These are phyloP conservation scores for Podaxis pistillaris DNA, from an alignment of 768 basidiomycete genomes.

Conservation along the genomic window DNA sequence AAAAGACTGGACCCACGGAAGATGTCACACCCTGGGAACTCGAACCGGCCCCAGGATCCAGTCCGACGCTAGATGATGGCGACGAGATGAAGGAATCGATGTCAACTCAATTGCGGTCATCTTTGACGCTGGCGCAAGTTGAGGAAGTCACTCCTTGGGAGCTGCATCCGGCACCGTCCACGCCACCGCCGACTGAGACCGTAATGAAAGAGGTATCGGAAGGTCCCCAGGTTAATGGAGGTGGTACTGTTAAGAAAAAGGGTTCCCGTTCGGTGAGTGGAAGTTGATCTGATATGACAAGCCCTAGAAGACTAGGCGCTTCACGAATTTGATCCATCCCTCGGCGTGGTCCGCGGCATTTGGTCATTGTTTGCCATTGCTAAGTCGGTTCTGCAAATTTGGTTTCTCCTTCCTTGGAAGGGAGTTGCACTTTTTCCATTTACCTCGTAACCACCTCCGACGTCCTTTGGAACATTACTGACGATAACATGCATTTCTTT, in stretches of 20 bases:
- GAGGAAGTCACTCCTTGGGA: constrained; percentile 33
- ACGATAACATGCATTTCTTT: constrained; percentile 1
- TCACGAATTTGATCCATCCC: neutral
- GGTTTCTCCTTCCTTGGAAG: neutral
- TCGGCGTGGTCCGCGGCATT: neutral
- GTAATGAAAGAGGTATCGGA: neutral
- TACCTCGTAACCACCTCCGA: neutral
- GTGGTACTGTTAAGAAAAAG: constrained; percentile 9
- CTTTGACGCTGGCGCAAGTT: constrained; percentile 23
- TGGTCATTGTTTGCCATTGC: neutral
- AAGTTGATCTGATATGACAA: neutral
- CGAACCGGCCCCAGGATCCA: constrained; percentile 16
- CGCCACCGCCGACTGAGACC: neutral
- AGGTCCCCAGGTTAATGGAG: constrained; percentile 8
- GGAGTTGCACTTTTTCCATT: neutral
- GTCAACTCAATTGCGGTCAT: constrained; percentile 21
- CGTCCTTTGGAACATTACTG: constrained; percentile 1
- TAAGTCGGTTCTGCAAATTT: neutral
- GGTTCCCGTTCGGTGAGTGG: constrained; percentile 15
- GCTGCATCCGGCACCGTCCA: constrained; percentile 25
- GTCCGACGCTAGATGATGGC: neutral
- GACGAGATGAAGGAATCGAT: constrained; percentile 7
- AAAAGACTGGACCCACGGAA: constrained; percentile 24
- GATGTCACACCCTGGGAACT: constrained; percentile 31
- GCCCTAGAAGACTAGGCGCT: neutral